Evolutionary conservation across 1,139 yeast species (phyloP).

Genomic region (Suhomyces maxii): DNA sequence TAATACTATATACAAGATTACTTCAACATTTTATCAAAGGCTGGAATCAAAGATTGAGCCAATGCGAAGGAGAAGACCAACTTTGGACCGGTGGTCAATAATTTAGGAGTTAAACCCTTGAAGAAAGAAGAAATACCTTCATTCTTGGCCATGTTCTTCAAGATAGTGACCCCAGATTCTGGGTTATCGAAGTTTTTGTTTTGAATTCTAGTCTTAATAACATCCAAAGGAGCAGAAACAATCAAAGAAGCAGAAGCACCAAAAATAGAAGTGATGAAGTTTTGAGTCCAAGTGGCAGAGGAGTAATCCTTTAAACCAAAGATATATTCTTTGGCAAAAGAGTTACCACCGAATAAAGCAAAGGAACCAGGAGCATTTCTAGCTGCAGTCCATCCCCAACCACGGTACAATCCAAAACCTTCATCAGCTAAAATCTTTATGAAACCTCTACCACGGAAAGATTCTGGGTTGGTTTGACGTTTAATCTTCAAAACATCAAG

Average conservation of each 20-base stretch:
- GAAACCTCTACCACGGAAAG: constrained; percentile 97
- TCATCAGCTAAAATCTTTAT: constrained; percentile 81
- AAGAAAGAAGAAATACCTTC: constrained; percentile 91
- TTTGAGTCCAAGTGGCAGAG: constrained; percentile 91
- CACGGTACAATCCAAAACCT: constrained; percentile 91
- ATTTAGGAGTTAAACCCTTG: constrained; percentile 95
- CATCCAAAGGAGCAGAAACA: constrained; percentile 97
- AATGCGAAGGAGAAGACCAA: constrained; percentile 94
- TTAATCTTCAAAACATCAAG: constrained; percentile 95
- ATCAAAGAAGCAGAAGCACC: constrained; percentile 98
- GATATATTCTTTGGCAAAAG: constrained; percentile 96
- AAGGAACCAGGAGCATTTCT: constrained; percentile 99
- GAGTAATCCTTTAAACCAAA: constrained; percentile 84
- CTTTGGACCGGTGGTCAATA: constrained; percentile 97
- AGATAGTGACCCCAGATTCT: constrained; percentile 87
- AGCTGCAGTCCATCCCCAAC: constrained; percentile 99
- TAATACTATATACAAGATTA: constrained; percentile 14
- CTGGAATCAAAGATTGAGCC: constrained; percentile 95
- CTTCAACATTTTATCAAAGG: constrained; percentile 70
- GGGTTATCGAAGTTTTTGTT: constrained; percentile 95
- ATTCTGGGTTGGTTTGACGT: constrained; percentile 98
- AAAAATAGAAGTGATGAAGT: constrained; percentile 91
- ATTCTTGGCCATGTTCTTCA: constrained; percentile 87
- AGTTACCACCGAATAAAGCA: constrained; percentile 97
- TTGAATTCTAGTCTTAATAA: constrained; percentile 97